Base-by-base conservation (phyloP, 495 filamentous ascomycete genomes). In the Penicillium argentinense region DNA sequence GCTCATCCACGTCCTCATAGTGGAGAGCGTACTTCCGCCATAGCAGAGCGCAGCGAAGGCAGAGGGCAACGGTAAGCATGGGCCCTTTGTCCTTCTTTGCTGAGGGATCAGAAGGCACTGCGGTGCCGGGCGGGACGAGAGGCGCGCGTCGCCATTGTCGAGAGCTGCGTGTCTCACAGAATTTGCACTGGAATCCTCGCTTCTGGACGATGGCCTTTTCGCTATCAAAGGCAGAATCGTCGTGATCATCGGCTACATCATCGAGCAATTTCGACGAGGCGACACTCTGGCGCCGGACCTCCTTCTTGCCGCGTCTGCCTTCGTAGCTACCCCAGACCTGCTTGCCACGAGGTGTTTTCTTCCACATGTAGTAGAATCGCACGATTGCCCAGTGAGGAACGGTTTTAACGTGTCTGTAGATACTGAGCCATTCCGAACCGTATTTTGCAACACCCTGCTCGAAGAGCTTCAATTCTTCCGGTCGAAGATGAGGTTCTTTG, bases 301-400 rank as follows among this genome's bases (percentile, higher is more conserved):
- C 87, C 62, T 95, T 96, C 64, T 92, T 93, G 21, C 86, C 86
- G 54, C 90, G 92, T 18, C 93, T 76, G 4, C 86, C 88, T 46
- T 88, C 85, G 47, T 87, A 96, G 40, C 80, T 85, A 25, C 87
- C 89, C 95, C 95, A 97, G 19, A 99, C 79, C 56, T 91, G 81
- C 55, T 80, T 83, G 21, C 95, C 93, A 36, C 82, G 78, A 1
- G 86, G 80, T 0, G 91, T 90, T 65, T 97, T 97, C 74, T 99
- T 99, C 95, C 95, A 99, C 56, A 87, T 87, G 65, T 97, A 97
- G 63, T 97, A 99, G 49, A 87, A 95, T 9, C 93, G 84, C 21
- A 93, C 88, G 45, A 97, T 86, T 38, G 88, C 81, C 24, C 80
- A 82, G 49, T 89, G 79, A 29, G 78, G 81, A 22, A 89, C 79